Evolutionary conservation across 2,329 filamentous ascomycete genomes (phyloP).

Genomic region (Cyphellophora attinorum): DNA sequence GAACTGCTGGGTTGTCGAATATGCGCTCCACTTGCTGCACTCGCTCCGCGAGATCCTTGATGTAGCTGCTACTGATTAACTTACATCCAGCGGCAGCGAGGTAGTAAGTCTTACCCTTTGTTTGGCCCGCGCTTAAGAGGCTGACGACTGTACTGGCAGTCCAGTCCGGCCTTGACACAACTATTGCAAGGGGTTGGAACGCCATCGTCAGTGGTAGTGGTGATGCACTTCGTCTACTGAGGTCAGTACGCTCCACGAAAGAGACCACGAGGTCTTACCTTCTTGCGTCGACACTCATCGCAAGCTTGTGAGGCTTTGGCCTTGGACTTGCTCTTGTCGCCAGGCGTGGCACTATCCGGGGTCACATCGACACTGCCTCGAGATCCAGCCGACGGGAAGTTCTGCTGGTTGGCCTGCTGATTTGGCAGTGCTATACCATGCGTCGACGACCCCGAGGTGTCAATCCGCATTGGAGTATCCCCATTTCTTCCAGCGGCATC

Average conservation of each 20-base stretch:
- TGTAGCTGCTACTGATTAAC: constrained; percentile 51
- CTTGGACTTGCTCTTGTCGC: constrained; percentile 50
- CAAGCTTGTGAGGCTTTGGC: constrained; percentile 87
- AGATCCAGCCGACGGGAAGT: constrained; percentile 7
- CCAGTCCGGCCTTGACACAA: constrained; percentile 65
- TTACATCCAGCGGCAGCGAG: background rate
- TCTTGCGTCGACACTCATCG: constrained; percentile 81
- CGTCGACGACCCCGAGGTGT: constrained; percentile 6
- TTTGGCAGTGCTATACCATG: constrained; percentile 13
- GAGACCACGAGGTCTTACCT: no score
- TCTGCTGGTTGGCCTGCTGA: constrained; percentile 5
- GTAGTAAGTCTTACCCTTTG: constrained; percentile 72
- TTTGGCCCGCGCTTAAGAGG: constrained; percentile 83
- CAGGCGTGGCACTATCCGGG: constrained; percentile 6
- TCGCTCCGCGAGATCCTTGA: constrained; percentile 81
- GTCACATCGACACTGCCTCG: constrained; percentile 12
- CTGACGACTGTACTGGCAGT: constrained; percentile 75
- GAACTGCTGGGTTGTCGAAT: constrained; percentile 33
- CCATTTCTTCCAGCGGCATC: constrained; percentile 1
- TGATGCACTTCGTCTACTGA: background rate
- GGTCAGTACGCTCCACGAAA: no score
- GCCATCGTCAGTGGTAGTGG: background rate
- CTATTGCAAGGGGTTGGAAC: constrained; percentile 70
- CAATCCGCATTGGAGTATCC: constrained; percentile 1
- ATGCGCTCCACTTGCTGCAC: constrained; percentile 72